Conservation (phyloP, 73 alveolate genomes). For the Halteria grandinella region DNA sequence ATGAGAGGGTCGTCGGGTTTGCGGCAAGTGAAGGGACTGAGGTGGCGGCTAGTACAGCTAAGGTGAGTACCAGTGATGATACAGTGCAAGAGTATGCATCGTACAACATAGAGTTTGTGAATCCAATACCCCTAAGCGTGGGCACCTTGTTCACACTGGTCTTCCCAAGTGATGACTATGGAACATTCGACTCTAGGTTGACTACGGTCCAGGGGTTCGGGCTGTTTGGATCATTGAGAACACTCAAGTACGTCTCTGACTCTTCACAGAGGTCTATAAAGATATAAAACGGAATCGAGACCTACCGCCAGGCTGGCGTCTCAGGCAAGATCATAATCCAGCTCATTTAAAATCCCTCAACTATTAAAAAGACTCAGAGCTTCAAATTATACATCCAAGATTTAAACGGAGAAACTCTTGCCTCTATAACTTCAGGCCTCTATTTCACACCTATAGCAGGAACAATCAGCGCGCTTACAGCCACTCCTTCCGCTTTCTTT, state of each 20-base stretch:
- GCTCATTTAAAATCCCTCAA: slow-evolving; percentile 11
- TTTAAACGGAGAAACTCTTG: slow-evolving; percentile 17
- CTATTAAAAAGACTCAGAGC: not conserved
- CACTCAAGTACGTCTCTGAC: not conserved
- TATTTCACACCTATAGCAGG: slow-evolving; percentile 39
- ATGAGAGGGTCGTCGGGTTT: no score
- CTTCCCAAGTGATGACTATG: slow-evolving; percentile 8
- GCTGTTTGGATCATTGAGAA: slow-evolving; percentile 18
- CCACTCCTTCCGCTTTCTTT: not conserved
- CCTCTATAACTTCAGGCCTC: slow-evolving; percentile 23
- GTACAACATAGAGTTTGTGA: slow-evolving; percentile 9
- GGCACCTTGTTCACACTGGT: slow-evolving; percentile 22
- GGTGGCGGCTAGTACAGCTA: slow-evolving; percentile 13
- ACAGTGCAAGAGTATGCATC: slow-evolving; percentile 1
- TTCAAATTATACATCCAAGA: slow-evolving; percentile 18
- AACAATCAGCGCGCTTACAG: not conserved
- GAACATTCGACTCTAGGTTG: slow-evolving; percentile 5
- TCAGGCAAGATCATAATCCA: slow-evolving; percentile 5
- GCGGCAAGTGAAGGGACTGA: no score
- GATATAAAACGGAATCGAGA: slow-evolving; percentile 6
- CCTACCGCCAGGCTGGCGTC: slow-evolving; percentile 18
- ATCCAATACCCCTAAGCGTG: slow-evolving; percentile 27
- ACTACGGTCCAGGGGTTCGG: slow-evolving; percentile 41
- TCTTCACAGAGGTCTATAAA: not conserved
- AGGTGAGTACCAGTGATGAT: not conserved